phyloP scores from a whole-genome alignment of 495 filamentous ascomycete genomes.

The Penicillium ochrochloron region DNA sequence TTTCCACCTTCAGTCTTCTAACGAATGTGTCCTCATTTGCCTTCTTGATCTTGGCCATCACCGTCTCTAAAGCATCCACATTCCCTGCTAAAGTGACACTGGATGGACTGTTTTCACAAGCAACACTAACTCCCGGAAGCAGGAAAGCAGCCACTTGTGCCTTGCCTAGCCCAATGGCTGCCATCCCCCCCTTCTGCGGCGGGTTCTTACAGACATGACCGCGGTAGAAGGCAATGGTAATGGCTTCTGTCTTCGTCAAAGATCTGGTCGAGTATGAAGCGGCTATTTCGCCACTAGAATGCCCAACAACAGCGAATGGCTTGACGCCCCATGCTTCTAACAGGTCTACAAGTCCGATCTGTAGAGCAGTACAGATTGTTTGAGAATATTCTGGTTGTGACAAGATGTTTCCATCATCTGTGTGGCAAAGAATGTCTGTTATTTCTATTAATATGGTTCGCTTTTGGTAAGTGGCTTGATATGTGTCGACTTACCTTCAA shows the following conservation, averaged over 20 bases:
- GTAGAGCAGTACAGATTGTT: slow-evolving; percentile 52
- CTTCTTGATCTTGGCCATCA: slow-evolving; percentile 47
- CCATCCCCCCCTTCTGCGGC: slow-evolving; percentile 30
- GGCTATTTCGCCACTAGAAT: slow-evolving; percentile 43
- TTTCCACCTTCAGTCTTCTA: not conserved
- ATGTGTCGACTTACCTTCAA: not conserved
- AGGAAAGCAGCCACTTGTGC: slow-evolving; percentile 18
- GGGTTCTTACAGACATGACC: not conserved
- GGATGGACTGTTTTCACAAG: slow-evolving; percentile 34
- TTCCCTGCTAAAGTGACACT: slow-evolving; percentile 40
- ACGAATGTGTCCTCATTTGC: not conserved
- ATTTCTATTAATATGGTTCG: not conserved
- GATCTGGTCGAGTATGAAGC: slow-evolving; percentile 57
- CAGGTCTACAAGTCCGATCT: slow-evolving; percentile 53
- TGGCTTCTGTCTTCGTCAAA: slow-evolving; percentile 31
- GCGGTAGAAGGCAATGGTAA: not conserved
- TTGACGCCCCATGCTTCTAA: slow-evolving; percentile 44
- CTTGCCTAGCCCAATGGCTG: slow-evolving; percentile 31
- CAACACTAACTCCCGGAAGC: slow-evolving; percentile 25
- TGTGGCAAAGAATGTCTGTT: not conserved
- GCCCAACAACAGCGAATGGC: slow-evolving; percentile 58
- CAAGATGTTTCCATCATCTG: slow-evolving; percentile 1
- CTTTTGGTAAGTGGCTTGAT: slow-evolving; percentile 7
- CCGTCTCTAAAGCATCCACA: slow-evolving; percentile 42
- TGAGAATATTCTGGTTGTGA: slow-evolving; percentile 36